Conservation (phyloP, 352 stramenopile genomes). For the Globisporangium nodosum region DNA sequence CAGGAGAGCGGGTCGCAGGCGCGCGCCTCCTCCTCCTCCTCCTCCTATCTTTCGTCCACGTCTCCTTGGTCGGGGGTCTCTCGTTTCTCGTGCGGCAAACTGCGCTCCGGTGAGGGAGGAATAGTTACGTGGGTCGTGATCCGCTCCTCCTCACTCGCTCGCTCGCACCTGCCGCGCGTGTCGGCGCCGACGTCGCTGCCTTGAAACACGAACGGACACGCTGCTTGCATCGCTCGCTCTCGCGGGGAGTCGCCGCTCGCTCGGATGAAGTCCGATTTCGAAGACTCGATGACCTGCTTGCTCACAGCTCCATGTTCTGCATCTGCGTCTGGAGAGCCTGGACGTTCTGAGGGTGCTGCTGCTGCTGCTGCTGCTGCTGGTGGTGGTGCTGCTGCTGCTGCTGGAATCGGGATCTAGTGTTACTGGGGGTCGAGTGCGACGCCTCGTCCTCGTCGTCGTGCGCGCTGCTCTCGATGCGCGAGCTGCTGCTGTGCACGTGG, state of each 20-base stretch:
- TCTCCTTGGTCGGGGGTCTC: background rate
- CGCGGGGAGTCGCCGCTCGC: no score
- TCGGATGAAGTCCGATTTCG: background rate
- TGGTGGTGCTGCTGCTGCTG: constrained; percentile 30
- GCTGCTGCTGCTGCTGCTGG: constrained; percentile 18
- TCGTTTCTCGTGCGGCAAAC: background rate
- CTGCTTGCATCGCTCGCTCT: no score
- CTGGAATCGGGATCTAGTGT: constrained; percentile 61
- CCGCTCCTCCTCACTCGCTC: background rate
- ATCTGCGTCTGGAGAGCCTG: constrained; percentile 52
- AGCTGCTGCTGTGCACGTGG: constrained; percentile 48
- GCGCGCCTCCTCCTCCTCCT: constrained; percentile 5
- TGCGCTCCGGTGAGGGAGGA: background rate
- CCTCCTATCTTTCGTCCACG: background rate
- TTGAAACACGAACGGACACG: background rate
- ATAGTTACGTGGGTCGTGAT: no score
- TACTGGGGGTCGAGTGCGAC: constrained; percentile 55
- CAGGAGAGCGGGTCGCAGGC: constrained; percentile 8
- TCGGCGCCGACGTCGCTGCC: background rate
- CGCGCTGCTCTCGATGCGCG: constrained; percentile 48
- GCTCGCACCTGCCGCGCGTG: background rate
- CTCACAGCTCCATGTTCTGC: constrained; percentile 79
- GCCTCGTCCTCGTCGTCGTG: constrained; percentile 62
- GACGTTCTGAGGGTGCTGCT: constrained; percentile 17
- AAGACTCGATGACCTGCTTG: background rate